phyloP scores from a whole-genome alignment of 2,329 filamentous ascomycete genomes.

The Hymenoscyphus scutula region DNA sequence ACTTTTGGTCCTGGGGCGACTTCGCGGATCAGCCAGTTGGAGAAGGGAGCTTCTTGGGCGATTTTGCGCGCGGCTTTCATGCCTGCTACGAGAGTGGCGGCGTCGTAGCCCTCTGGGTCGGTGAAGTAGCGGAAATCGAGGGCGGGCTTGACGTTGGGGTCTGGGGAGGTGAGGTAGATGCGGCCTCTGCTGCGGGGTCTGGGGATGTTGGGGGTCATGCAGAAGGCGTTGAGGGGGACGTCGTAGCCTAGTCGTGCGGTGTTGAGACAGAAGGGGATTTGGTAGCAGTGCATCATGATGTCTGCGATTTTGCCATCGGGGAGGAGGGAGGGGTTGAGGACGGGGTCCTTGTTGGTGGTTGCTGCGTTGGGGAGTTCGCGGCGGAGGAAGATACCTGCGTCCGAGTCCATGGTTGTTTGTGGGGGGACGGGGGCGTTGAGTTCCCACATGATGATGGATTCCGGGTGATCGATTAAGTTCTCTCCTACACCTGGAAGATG shows the following conservation, averaged over 20 bases:
- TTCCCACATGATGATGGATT: conserved; percentile 50
- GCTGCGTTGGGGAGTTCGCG: conserved; percentile 68
- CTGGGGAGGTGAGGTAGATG: conserved; percentile 52
- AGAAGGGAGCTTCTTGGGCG: conserved; percentile 40
- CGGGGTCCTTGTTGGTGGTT: conserved; percentile 45
- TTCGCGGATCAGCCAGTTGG: conserved; percentile 41
- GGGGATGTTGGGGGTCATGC: conserved; percentile 55
- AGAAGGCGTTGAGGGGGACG: conserved; percentile 48
- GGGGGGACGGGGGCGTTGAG: conserved; percentile 42
- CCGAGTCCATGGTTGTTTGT: conserved; percentile 50
- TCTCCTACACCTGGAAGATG: conserved; percentile 38
- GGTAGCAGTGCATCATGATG: conserved; percentile 96
- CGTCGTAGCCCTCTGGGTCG: conserved; percentile 55
- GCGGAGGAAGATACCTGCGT: conserved; percentile 65
- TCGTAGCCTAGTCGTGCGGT: conserved; percentile 73
- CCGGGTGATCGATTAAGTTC: conserved; percentile 39
- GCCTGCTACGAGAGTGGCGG: conserved; percentile 44
- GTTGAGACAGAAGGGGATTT: conserved; percentile 89
- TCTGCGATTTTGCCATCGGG: conserved; percentile 75
- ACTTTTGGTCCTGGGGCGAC: conserved; percentile 40
- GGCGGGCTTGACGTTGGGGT: conserved; percentile 43
- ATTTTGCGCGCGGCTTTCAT: conserved; percentile 38
- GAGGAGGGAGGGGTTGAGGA: conserved; percentile 39
- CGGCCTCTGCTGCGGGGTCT: conserved; percentile 60
- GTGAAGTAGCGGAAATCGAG: conserved; percentile 57